Percentiles rank a stretch among this genome's conserved stretches.
Evolutionary conservation across 179 eudicot species (phyloP).

Genomic region (Beta macrorhiza): DNA sequence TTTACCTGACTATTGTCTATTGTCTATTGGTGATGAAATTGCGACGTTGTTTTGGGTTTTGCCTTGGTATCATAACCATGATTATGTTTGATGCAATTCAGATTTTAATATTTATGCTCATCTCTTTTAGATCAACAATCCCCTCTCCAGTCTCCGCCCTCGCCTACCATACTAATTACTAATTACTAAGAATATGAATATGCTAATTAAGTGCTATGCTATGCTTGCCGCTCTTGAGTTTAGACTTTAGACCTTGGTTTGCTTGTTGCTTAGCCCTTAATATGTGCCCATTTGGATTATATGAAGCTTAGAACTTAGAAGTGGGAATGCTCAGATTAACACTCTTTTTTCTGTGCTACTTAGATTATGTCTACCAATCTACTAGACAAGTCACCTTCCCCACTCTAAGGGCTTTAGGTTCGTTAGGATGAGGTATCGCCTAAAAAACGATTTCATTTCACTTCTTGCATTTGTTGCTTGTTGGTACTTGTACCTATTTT

Average conservation of each 20-base stretch:
- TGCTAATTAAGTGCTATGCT: too few relatives aligned
- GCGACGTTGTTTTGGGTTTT: background rate
- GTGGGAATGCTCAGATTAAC: background rate
- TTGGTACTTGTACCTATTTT: background rate
- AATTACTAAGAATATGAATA: too few relatives aligned
- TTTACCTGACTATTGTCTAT: background rate
- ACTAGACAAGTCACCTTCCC: background rate
- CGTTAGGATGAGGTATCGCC: background rate
- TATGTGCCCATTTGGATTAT: background rate
- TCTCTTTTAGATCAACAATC: too few relatives aligned
- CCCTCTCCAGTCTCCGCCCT: too few relatives aligned
- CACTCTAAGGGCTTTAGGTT: background rate
- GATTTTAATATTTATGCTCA: too few relatives aligned
- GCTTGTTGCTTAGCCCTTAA: background rate
- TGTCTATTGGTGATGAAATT: background rate
- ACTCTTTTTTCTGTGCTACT: background rate
- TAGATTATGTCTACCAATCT: background rate
- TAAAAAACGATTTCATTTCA: background rate
- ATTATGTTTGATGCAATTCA: background rate
- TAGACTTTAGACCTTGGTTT: background rate
- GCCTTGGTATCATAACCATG: background rate
- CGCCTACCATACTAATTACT: too few relatives aligned
- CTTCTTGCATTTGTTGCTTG: conserved; percentile 6
- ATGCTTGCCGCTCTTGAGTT: background rate
- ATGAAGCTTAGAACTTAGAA: background rate